Conservation (phyloP, 2,329 filamentous ascomycete genomes). For the Stagonosporopsis rhizophila region DNA sequence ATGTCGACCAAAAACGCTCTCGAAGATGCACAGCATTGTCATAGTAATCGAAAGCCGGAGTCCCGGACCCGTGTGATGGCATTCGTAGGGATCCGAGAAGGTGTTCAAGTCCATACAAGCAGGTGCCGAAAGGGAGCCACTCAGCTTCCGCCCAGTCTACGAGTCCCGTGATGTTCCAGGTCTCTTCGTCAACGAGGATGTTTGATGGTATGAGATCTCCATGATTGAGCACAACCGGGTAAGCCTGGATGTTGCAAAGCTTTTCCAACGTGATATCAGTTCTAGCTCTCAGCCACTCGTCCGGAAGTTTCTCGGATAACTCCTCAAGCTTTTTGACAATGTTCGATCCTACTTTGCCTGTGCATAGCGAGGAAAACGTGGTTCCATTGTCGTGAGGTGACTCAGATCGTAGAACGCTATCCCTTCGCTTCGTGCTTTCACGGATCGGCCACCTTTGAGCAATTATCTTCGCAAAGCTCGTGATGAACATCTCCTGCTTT, state of each 20-base stretch:
- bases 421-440: background rate
- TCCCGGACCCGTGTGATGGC: background rate
- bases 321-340: slow-evolving; percentile 35
- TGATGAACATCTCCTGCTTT: slow-evolving; percentile 33
- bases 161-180: slow-evolving; percentile 59
- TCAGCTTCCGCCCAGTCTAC: slow-evolving; percentile 72
- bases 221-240: slow-evolving; percentile 66
- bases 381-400: slow-evolving; percentile 24
- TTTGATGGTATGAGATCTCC: slow-evolving; percentile 67
- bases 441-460: slow-evolving; percentile 31
- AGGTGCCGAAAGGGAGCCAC: slow-evolving; percentile 65
- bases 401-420: slow-evolving; percentile 23
- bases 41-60: slow-evolving; percentile 51
- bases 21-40: slow-evolving; percentile 54
- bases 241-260: slow-evolving; percentile 55
- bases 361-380: slow-evolving; percentile 27
- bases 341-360: slow-evolving; percentile 39
- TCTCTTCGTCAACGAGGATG: slow-evolving; percentile 58
- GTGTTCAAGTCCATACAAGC: slow-evolving; percentile 67
- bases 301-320: slow-evolving; percentile 36
- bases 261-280: slow-evolving; percentile 23
- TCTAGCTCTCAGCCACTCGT: slow-evolving; percentile 22
- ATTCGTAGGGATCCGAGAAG: slow-evolving; percentile 59
- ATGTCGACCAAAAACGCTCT: slow-evolving; percentile 58
- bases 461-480: slow-evolving; percentile 39